Evolutionary conservation across 495 filamentous ascomycete species (phyloP), one percentile per base, ranked within the genome.

Genomic region (Physcia stellaris): DNA sequence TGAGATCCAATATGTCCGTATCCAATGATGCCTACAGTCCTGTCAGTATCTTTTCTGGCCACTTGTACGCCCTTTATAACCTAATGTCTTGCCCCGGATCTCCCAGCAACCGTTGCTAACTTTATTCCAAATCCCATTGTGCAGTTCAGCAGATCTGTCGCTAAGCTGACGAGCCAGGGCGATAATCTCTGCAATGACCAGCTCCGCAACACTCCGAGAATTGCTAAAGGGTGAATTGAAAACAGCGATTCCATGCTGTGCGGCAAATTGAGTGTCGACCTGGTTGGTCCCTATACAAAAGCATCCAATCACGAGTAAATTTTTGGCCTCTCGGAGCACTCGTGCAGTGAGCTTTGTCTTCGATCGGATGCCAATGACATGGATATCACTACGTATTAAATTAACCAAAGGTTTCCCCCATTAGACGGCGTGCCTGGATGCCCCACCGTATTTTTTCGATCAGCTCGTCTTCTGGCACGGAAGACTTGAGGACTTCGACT

Each of bases 211-310:
- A 56, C 82, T 90, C 50, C 92, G 77, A 3, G 90, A 96, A 61
- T 99, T 96, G 62, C 83, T 86, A 57, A 96, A 96, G 0, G 92
- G 92, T 39, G 88, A 95, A 62, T 99, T 99, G 77, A 99, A 99
- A 36, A 99, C 92, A 10, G 86, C 84, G 61, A 95, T 88, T 36
- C 92, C 92, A 54, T 90, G 79, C 35, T 77, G 68, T 7, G 92
- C 86, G 12, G 92, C 90, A 64, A 82, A 92, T 41, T 86, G 71
- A 27, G 95, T 73, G 54, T 99, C 85, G 36, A 99, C 92, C 55
- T 96, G 92, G 67, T 96, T 95, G 37, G 92, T 99, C 34, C 92
- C 92, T 43, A 96, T 99, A 58, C 92, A 99, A 71, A 99, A 99
- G 62, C 92, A 96, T 30, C 92, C 92, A 43, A 96, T 78, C 32